Base-by-base conservation (phyloP, 179 eudicot genomes). In the Dionaea muscipula region DNA sequence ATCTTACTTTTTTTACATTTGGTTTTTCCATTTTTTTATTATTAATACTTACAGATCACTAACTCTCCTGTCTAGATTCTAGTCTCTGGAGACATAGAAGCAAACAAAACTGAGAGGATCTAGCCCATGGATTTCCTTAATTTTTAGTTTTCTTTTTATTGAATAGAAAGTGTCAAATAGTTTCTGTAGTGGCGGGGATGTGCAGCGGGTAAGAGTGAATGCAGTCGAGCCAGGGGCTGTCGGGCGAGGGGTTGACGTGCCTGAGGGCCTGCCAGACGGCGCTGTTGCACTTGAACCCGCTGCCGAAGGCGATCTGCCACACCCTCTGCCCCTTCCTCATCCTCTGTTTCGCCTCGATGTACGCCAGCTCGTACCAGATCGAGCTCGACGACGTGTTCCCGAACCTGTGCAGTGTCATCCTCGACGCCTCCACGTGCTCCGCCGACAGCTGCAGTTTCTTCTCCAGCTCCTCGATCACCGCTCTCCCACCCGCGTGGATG, bases 301-400 rank as follows among this genome's bases (percentile, higher is more conserved):
- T 79, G 38, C 87, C 87, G 10, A 81, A 81, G 14, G 87, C 87
- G 26, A 81, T 81, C 53, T 81, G 87, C 87, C 87, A 81, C 0
- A 81, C 71, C n/a, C 84, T 61, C n/a, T 81, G 58, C 5, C 82
- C 87, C 50, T 52, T 81, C 59, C 61, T 69, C 70, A 81, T 74
- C 73, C 84, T 76, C 51, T 80, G 78, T 23, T 81, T 81, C 1
- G 84, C 84, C 68, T 81, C 87, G 21, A 57, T 76, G 51, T 81
- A 81, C 2, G 72, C 82, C 18, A 81, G 60, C 65, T 81, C 87
- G 24, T 81, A 81, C 87, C 87, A 81, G 28, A 81, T 76, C 25
- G 87, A 81, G 49, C 84, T 79, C 28, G 87, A 81, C 2, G 82
- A 76, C 16, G 87, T 79, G 60, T 81, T 81, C 55, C 87, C 87